Base-by-base conservation (phyloP, 2,329 filamentous ascomycete species). In the Cladosporium sp. region DNA sequence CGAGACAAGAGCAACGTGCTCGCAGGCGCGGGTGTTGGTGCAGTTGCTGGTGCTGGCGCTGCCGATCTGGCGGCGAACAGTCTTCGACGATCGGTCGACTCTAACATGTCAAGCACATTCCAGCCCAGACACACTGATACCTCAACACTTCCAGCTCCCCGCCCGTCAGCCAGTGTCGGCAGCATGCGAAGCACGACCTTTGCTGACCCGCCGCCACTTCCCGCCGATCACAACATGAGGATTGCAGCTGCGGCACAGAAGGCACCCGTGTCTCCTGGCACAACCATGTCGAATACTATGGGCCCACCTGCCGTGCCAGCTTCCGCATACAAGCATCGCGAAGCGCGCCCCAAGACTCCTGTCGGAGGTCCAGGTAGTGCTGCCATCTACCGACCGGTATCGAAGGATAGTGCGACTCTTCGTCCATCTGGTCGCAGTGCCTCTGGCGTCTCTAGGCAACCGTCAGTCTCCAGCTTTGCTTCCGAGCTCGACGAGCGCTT, bases 401-500 rank as follows among this genome's bases (percentile, higher is more conserved):
- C 74, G 16, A 68, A 70, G 46, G 73, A 75, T 57, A 87, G 84
- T 48, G 88, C 86, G 0, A 90, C 90, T 16, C 86, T 88, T 60
- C 81, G 82, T 43, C 78, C 77, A 43, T 78, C 80, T 54, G 75
- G 74, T 63, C 82, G 84, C 65, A 26, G 60, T 65, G 64, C 18
- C 86, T 70, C 65, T 43, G 66, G 62, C 21, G 57, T 73, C 26
- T 76, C 75, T 28, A 87, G 90, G 51, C 88, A 91, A 69, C 96
- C 93, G 3, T 99, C 95, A 0, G 87, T 98, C 7, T 97, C 95
- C 0, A 98, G 95, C 0, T 99, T 99, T 75, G 92, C 89, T 6
- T 98, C 95, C 0, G 95, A 99, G 78, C 82, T 99, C 23, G 95
- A 99, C 73, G 89, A 89, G 66, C 87, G 94, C 48, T 98, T 99